Base-by-base conservation (phyloP, 2,329 filamentous ascomycete genomes). In the Ustilaginoidea virens region DNA sequence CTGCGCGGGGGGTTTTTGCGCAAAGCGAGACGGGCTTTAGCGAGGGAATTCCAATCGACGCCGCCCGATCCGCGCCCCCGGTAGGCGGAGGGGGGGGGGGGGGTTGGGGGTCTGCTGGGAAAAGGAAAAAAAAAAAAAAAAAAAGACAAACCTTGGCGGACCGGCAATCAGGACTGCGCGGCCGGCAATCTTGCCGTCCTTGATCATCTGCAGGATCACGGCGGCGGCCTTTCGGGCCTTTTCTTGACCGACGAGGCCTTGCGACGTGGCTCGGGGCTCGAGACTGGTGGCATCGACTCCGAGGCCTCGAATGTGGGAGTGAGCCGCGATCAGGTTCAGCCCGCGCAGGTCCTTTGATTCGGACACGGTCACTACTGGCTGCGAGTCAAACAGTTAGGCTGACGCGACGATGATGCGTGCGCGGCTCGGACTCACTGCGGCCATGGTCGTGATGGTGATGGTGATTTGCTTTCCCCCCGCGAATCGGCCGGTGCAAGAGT, bases 191-290 rank as follows among this genome's bases (percentile, higher is more conserved):
- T 94, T 96, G 48, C 87, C 87, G 49, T 94, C 85, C 60, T 92
- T 94, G 45, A 92, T 92, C 90, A 98, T 98, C 62, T 93, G 85
- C 36, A 98, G 61, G 45, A 98, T 92, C 27, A 98, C 80, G 1
- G 87, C 90, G 3, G 90, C 90, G 7, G 90, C 90, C 58, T 94
- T 96, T 35, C 90, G 77, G 32, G 90, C 90, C 63, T 93, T 93
- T 48, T 92, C 78, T 58, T 98, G 90, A 25, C 90, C 90, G 7
- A 98, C 87, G 5, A 98, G 72, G 20, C 90, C 90, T 54, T 98
- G 90, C 10, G 87, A 92, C 27, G 79, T 69, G 17, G 70, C 57
- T 35, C 87, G 75, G 13, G 90, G 86, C 47, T 93, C 86, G 40
- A 98, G 67, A 5, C 83, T 90, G 48, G 92, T 85, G 34, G 74